Percentiles rank a stretch among this genome's conserved stretches.
Evolutionary conservation across 192 early-diverging fungal genomes (phyloP).

Genomic region (Tieghemiomyces parasiticus): DNA sequence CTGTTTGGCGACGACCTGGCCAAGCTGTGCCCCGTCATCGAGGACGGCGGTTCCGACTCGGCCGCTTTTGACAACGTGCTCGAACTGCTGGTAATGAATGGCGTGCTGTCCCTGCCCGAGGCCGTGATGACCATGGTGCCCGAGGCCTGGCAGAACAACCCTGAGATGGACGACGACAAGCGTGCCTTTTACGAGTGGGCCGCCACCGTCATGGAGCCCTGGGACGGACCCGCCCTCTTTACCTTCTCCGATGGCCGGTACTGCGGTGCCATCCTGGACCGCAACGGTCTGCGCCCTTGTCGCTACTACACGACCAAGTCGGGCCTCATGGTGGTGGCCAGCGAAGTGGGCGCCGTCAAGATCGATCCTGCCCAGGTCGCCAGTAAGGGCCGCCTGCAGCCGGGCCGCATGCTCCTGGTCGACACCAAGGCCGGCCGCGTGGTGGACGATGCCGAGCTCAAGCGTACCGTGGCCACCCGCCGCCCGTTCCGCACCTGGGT

Average conservation of each 20-base stretch:
- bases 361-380: constrained; percentile 66
- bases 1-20: constrained; percentile 66
- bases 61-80: constrained; percentile 95
- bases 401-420: constrained; percentile 93
- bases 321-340: constrained; percentile 95
- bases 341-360: constrained; percentile 84
- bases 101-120: constrained; percentile 80
- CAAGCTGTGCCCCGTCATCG: constrained; percentile 81
- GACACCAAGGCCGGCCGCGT: constrained; percentile 81
- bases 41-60: constrained; percentile 91
- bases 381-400: constrained; percentile 87
- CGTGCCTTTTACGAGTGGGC: constrained; percentile 96
- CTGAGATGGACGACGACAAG: constrained; percentile 64
- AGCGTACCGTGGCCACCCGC: constrained; percentile 51
- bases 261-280: constrained; percentile 95
- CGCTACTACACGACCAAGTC: constrained; percentile 87
- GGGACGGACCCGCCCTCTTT: constrained; percentile 96
- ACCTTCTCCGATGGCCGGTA: constrained; percentile 96
- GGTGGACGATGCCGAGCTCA: constrained; percentile 83
- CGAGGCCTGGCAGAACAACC: constrained; percentile 93
- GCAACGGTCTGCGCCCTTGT: constrained; percentile 96
- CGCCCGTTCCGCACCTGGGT: constrained; percentile 79
- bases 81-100: constrained; percentile 85
- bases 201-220: constrained; percentile 93
- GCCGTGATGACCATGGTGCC: constrained; percentile 99